Conservation (phyloP, 148 eudicot genomes). For the Fagopyrum tataricum region DNA sequence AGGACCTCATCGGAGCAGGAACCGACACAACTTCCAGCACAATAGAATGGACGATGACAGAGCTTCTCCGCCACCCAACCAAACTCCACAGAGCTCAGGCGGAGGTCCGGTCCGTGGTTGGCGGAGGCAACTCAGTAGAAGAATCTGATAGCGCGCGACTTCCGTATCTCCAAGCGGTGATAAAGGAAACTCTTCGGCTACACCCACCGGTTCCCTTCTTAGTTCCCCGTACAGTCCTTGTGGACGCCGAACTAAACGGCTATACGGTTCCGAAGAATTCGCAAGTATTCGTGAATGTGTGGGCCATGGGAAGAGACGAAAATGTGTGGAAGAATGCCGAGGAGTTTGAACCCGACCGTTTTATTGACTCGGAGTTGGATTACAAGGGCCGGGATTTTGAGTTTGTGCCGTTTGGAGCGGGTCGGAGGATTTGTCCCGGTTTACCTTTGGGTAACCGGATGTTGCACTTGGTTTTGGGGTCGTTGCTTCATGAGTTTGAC, state of each 20-base stretch:
- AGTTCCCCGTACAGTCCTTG: constrained; percentile 44
- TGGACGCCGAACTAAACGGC: constrained; percentile 26
- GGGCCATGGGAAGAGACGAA: constrained; percentile 52
- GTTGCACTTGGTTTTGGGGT: constrained; percentile 25
- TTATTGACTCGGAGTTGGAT: constrained; percentile 27
- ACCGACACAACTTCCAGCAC: constrained; percentile 17
- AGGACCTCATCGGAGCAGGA: constrained; percentile 19
- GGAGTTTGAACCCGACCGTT: constrained; percentile 41
- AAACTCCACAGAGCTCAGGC: constrained; percentile 5
- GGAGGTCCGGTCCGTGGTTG: constrained; percentile 13
- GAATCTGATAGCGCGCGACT: constrained; percentile 31
- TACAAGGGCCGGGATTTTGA: constrained; percentile 40
- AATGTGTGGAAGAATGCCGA: constrained; percentile 31
- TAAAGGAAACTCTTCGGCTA: constrained; percentile 45
- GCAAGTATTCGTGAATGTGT: constrained; percentile 43
- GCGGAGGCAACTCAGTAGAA: constrained; percentile 2
- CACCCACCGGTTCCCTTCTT: constrained; percentile 47
- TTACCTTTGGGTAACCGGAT: constrained; percentile 26
- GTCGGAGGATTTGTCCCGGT: constrained; percentile 51
- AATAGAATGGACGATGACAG: constrained; percentile 18
- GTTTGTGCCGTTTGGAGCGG: constrained; percentile 50
- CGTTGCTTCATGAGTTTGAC: constrained; percentile 37
- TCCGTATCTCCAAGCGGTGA: constrained; percentile 44
- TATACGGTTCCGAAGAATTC: constrained; percentile 37
- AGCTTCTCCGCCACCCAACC: constrained; percentile 11